A percentile compares a stretch with the other conserved stretches of the same genome.
Conservation (phyloP, 306 rosid species). For the Cucurbita maxima region DNA sequence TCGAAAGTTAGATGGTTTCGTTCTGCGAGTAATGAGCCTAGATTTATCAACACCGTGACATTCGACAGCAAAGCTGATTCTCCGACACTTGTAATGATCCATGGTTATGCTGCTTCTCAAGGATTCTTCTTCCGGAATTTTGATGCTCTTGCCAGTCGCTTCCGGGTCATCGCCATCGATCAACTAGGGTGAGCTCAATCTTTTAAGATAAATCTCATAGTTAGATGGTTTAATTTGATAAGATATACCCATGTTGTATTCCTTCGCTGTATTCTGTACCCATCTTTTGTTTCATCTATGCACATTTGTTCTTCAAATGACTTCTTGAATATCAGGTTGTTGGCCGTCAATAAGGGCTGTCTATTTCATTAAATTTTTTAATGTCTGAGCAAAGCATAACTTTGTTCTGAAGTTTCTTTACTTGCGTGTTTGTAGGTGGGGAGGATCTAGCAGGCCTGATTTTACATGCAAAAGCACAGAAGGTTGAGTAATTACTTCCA, state of each 20-base stretch:
- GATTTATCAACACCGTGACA: conserved; percentile 75
- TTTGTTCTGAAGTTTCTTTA: conserved; percentile 1
- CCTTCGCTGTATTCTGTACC: neutral
- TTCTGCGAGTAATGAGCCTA: conserved; percentile 58
- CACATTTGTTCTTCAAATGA: neutral
- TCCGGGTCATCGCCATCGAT: conserved; percentile 82
- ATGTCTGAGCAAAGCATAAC: neutral
- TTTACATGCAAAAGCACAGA: conserved; percentile 91
- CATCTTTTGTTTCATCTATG: neutral
- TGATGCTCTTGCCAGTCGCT: conserved; percentile 79
- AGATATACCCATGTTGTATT: neutral
- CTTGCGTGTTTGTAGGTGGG: conserved; percentile 61
- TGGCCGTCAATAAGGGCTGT: neutral
- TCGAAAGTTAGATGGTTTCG: conserved; percentile 78
- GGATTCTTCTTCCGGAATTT: conserved; percentile 94
- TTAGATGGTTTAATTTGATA: neutral
- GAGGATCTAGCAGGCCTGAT: conserved; percentile 99
- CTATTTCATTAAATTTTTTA: neutral
- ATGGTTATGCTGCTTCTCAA: conserved; percentile 79
- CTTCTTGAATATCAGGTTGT: neutral
- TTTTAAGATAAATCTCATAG: neutral
- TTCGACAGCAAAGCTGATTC: conserved; percentile 53
- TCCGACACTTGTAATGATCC: conserved; percentile 88
- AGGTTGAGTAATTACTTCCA: conserved; percentile 27
- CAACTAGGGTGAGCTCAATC: conserved; percentile 69